Percentiles rank a stretch among this genome's conserved stretches.
Evolutionary conservation across 148 eudicot species (phyloP).

Genomic region (Cornus suecica): DNA sequence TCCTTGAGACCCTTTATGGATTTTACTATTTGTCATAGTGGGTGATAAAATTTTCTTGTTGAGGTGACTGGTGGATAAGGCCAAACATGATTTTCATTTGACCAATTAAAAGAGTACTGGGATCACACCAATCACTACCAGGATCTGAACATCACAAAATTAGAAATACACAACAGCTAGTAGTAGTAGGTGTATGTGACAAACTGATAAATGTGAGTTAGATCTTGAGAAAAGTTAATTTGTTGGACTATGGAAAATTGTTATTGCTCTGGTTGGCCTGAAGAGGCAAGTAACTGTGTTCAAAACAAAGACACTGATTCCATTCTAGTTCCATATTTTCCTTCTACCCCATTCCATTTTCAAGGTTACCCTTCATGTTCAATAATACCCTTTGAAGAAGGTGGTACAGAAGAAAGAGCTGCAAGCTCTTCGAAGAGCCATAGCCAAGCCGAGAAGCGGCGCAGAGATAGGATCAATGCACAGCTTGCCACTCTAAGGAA

Average conservation of each 20-base stretch:
- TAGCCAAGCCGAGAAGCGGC: conserved; percentile 91
- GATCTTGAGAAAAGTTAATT: not conserved
- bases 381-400: conserved; percentile 12
- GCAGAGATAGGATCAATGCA: conserved; percentile 81
- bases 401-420: conserved; percentile 24
- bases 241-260: conserved; percentile 23
- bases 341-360: conserved; percentile 9
- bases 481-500: conserved; percentile 85
- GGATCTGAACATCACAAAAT: conserved; percentile 16
- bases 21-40: not conserved
- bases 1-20: not conserved
- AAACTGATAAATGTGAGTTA: not conserved
- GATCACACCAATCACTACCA: conserved; percentile 21
- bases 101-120: conserved; percentile 13
- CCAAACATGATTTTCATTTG: conserved; percentile 30
- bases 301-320: conserved; percentile 4
- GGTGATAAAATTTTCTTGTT: conserved; percentile 8
- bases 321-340: conserved; percentile 14
- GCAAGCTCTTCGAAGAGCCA: conserved; percentile 62
- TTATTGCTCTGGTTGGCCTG: not conserved
- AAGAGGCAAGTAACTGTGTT: conserved; percentile 8
- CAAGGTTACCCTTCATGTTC: conserved; percentile 18
- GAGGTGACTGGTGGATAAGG: conserved; percentile 41
- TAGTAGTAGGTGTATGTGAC: not conserved
- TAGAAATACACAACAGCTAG: conserved; percentile 11